Evolutionary conservation across 805 yeast species (phyloP), one percentile per base, ranked within the genome.

Genomic region (Candida wancherniae): DNA sequence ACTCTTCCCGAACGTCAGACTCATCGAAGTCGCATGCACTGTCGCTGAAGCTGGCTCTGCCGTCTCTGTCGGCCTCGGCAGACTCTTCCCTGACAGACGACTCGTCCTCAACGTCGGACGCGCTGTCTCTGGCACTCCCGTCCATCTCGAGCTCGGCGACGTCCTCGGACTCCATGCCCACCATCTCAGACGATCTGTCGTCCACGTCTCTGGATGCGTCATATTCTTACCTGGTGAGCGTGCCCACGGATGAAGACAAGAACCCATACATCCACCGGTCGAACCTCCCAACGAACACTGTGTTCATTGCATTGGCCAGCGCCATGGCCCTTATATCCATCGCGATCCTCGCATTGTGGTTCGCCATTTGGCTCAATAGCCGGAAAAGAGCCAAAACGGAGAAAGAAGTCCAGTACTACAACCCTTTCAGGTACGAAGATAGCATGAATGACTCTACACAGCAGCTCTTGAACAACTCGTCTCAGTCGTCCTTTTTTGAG

Each of bases 261-360:
- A 41, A 41, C 33, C 52, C 47, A 32, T 55, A 4, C 35, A 47
- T 67, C 7, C 30, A 34, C 6, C 29, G 31, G 13, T 31, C 55
- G 5, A 24, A 37, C 6, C 42, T 58, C 24, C 58, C 64, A 2
- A 45, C 51, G 11, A 64, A 67, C 14, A 46, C 71, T 9, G 63
- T 70, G 13, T 70, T 71, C 47, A 63, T 71, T 19, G 36, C 55
- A 2, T 14, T 55, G 3, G 29, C 52, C 3, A 21, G 54, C 4
- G 24, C 40, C 3, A 14, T 51, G 4, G 30, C 54, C 3, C 39
- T 64, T 39, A 26, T 47, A 4, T 28, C 52, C 6, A 18, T 50
- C 4, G 28, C 50, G 3, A 21, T 55, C 3, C 17, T 41, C 2
- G 11, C 50, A 4, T 24, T 55, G 4, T 43, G 63, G 44, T 22